These are phyloP conservation scores for Fusarium nisikadoi DNA, from an alignment of 2,329 filamentous ascomycete species.

Conservation along the genomic window DNA sequence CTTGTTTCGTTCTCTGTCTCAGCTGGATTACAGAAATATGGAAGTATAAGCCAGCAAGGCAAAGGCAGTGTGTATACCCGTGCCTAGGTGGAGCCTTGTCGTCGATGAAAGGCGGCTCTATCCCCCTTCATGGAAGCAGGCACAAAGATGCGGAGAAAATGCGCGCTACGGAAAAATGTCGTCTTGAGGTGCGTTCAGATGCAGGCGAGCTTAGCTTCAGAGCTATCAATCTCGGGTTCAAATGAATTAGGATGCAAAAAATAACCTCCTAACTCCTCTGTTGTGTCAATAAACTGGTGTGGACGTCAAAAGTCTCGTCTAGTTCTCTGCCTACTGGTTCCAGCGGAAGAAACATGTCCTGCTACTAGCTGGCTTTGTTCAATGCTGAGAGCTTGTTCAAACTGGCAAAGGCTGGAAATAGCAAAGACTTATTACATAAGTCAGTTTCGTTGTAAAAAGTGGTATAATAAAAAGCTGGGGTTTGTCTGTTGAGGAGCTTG, in stretches of 20 bases:
- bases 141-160: not conserved
- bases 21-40: not conserved
- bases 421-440: accelerated
- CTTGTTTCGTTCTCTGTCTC: accelerated
- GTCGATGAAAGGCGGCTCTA: accelerated
- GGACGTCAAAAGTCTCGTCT: not conserved
- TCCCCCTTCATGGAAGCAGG: accelerated
- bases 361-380: accelerated
- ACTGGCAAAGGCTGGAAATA: not conserved
- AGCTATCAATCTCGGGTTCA: not conserved
- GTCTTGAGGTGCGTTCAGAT: accelerated
- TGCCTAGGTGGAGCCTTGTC: accelerated
- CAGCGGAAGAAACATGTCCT: too few species aligned
- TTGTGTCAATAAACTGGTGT: accelerated
- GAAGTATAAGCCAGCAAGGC: not conserved
- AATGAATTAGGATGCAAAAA: accelerated
- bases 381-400: not conserved
- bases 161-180: accelerated
- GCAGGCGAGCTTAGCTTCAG: not conserved
- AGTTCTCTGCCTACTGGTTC: not conserved
- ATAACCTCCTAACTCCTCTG: not conserved
- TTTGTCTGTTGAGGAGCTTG: not conserved
- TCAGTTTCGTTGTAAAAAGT: accelerated
- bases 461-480: accelerated
- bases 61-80: too few species aligned